Percentiles rank a stretch among this genome's conserved stretches.
Evolutionary conservation across 495 filamentous ascomycete species (phyloP).

Genomic region (Pyrenopolyporus hunteri): DNA sequence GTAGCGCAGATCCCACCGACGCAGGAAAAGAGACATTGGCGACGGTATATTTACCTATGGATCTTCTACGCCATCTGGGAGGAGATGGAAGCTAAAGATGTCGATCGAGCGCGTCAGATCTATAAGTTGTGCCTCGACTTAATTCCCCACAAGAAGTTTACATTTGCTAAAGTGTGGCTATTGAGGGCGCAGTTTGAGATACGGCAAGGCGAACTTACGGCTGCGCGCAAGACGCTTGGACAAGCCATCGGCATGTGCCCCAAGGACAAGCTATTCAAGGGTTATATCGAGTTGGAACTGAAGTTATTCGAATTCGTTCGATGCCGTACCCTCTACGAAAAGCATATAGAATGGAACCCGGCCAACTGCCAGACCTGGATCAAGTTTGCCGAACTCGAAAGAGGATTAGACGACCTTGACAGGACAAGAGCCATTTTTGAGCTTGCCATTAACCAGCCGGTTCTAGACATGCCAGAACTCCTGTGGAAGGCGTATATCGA

Average conservation of each 20-base stretch:
- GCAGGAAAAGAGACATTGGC: conserved; percentile 96
- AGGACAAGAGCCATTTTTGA: conserved; percentile 92
- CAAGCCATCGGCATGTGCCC: conserved; percentile 92
- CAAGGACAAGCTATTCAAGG: conserved; percentile 92
- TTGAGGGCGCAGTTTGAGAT: conserved; percentile 93
- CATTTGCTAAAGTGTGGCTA: conserved; percentile 96
- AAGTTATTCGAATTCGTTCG: conserved; percentile 91
- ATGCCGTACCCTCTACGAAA: conserved; percentile 90
- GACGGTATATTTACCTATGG: conserved; percentile 96
- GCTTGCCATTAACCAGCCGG: conserved; percentile 79
- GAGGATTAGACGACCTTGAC: conserved; percentile 85
- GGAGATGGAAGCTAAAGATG: conserved; percentile 81
- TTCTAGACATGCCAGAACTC: conserved; percentile 96
- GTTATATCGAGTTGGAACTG: conserved; percentile 89
- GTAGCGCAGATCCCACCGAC: conserved; percentile 96
- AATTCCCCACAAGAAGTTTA: conserved; percentile 95
- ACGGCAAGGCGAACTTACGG: conserved; percentile 77
- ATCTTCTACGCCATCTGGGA: conserved; percentile 97
- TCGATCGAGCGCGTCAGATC: conserved; percentile 82
- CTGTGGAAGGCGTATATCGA: conserved; percentile 98
- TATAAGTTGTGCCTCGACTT: conserved; percentile 87
- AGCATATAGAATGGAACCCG: conserved; percentile 88
- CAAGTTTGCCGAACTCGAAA: conserved; percentile 89
- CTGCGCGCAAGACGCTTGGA: conserved; percentile 86
- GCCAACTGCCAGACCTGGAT: conserved; percentile 94